These are phyloP conservation scores for Irpex lacteus DNA, from an alignment of 1,284 basidiomycete genomes.

Conservation along the genomic window DNA sequence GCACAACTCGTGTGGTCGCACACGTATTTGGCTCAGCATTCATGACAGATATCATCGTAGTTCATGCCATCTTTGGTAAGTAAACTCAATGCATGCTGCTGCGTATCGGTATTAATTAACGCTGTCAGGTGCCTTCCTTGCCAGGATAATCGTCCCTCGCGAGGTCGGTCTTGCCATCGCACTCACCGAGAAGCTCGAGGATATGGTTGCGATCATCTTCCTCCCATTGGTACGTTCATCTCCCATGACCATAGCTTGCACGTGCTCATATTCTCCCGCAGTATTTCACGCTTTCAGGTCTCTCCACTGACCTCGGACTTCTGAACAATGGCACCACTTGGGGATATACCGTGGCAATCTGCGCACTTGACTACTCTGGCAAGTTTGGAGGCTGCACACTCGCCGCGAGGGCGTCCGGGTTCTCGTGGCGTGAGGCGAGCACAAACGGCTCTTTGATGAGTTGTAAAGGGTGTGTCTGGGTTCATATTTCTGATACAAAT, in stretches of 20 bases:
- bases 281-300: conserved; percentile 66
- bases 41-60: conserved; percentile 84
- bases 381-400: conserved; percentile 60
- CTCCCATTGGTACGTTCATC: conserved; percentile 50
- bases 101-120: not conserved
- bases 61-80: conserved; percentile 84
- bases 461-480: conserved; percentile 58
- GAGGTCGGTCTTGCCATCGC: conserved; percentile 61
- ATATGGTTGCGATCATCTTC: conserved; percentile 58
- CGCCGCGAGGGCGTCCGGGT: conserved; percentile 50
- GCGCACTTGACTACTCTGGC: conserved; percentile 49
- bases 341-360: conserved; percentile 59
- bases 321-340: conserved; percentile 54
- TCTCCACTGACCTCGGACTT: conserved; percentile 66
- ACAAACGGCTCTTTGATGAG: conserved; percentile 74
- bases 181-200: conserved; percentile 67
- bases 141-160: conserved; percentile 63
- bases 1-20: too few species aligned
- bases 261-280: conserved; percentile 16
- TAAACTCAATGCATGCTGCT: not conserved
- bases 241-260: not conserved
- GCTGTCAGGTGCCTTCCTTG: conserved; percentile 52
- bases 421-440: conserved; percentile 56
- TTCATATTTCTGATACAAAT: not conserved
- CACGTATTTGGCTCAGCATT: conserved; percentile 68